Evolutionary conservation across 139 green algal genomes (phyloP).

Genomic region (Chlamydomonas sphaeroides): DNA sequence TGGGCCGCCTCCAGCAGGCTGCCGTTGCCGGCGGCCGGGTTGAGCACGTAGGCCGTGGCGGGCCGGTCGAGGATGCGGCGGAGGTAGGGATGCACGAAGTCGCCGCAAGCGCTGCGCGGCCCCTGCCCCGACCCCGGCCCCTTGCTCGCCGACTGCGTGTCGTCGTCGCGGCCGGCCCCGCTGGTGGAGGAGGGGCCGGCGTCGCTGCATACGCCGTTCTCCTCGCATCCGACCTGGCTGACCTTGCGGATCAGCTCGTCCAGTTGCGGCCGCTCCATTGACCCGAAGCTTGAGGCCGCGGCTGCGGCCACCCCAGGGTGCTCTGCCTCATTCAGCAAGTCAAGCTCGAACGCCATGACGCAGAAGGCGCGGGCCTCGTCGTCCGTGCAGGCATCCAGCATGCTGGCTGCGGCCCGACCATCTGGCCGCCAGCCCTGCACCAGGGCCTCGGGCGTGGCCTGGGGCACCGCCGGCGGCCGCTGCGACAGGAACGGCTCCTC

Average conservation of each 20-base stretch:
- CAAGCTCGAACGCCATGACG: conserved; percentile 23
- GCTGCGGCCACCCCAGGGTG: not conserved
- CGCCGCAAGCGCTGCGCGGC: conserved; percentile 29
- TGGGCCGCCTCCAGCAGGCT: conserved; percentile 2
- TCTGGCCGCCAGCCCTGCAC: conserved; percentile 13
- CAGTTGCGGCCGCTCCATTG: conserved; percentile 10
- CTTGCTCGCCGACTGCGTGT: not conserved
- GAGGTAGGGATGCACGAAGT: conserved; percentile 70
- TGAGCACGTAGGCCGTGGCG: conserved; percentile 45
- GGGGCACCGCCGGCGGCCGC: not conserved
- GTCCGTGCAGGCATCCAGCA: conserved; percentile 59
- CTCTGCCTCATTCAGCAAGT: not conserved
- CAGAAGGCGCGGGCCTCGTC: conserved; percentile 46
- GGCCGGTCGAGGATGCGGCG: conserved; percentile 58
- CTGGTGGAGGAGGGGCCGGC: not conserved
- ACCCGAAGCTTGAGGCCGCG: not conserved
- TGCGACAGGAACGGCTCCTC: no score
- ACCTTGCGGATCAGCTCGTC: not conserved
- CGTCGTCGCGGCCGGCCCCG: not conserved
- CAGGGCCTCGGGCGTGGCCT: not conserved
- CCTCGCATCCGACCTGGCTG: not conserved
- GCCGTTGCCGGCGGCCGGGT: conserved; percentile 45
- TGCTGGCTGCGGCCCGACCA: conserved; percentile 23
- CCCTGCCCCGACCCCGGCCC: not conserved
- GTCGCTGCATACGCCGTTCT: not conserved